Percentiles rank a stretch among this genome's conserved stretches.
These are phyloP conservation scores for Parathielavia appendiculata DNA, from an alignment of 495 filamentous ascomycete species.

Conservation along the genomic window DNA sequence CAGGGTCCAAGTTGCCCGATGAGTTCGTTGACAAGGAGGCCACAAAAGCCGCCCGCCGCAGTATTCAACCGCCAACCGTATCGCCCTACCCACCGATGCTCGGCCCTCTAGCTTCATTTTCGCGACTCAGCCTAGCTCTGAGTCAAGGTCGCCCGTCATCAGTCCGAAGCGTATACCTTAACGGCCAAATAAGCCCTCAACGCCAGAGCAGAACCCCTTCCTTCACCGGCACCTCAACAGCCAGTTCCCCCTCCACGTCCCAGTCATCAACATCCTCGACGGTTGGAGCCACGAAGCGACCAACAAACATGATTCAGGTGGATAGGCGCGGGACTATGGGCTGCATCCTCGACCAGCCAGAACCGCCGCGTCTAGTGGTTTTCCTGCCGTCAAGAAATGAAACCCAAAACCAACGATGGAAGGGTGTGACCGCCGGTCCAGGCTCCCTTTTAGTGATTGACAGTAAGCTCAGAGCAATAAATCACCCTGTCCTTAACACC, in stretches of 20 bases:
- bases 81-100: neutral
- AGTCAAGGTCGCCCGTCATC: neutral
- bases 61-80: neutral
- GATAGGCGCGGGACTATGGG: conserved; percentile 11
- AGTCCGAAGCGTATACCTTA: neutral
- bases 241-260: conserved; percentile 1
- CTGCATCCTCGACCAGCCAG: conserved; percentile 11
- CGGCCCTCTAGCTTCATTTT: neutral
- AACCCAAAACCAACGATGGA: neutral
- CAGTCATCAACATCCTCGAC: neutral
- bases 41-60: neutral
- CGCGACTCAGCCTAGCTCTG: conserved; percentile 3
- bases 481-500: neutral
- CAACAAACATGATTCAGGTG: conserved; percentile 8
- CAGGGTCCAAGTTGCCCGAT: neutral
- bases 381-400: conserved; percentile 1
- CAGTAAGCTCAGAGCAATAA: conserved; percentile 1
- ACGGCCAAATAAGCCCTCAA: neutral
- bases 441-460: conserved; percentile 8
- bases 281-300: neutral
- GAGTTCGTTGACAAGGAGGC: neutral
- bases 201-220: neutral
- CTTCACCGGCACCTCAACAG: neutral
- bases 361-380: conserved; percentile 8
- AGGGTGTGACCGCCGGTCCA: neutral